Evolutionary conservation across 192 early-diverging fungal species (phyloP).

Genomic region (Backusella tarrabulga): DNA sequence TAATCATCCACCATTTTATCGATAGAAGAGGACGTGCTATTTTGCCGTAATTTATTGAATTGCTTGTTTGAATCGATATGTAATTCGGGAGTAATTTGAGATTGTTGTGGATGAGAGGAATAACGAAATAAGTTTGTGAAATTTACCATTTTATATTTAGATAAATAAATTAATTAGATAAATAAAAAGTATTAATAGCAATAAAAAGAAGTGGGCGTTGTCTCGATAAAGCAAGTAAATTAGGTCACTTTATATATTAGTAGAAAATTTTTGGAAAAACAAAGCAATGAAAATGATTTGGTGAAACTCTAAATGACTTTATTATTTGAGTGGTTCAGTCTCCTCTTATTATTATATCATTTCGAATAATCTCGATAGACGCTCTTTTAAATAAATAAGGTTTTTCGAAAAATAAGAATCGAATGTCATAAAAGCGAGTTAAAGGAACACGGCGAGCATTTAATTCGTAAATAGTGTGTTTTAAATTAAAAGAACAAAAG

Average conservation of each 20-base stretch:
- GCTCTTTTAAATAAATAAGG: background rate
- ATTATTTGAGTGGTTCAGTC: background rate
- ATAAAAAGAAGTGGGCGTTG: too few relatives aligned
- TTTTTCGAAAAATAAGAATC: background rate
- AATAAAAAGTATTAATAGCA: too few relatives aligned
- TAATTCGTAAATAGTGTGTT: background rate
- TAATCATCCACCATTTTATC: background rate
- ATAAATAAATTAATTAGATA: background rate
- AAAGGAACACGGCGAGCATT: background rate
- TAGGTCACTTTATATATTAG: background rate
- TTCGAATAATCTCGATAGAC: background rate
- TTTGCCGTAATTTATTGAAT: background rate
- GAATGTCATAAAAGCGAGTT: background rate
- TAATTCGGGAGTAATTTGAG: background rate
- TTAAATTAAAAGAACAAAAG: background rate
- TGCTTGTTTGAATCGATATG: background rate
- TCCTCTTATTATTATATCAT: background rate
- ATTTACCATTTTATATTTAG: background rate
- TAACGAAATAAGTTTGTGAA: background rate
- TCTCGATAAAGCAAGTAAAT: background rate
- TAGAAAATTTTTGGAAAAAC: background rate
- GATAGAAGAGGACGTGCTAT: background rate
- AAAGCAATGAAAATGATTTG: background rate
- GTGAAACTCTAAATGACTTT: background rate
- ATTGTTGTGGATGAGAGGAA: background rate